Evolutionary conservation across 2,329 filamentous ascomycete species (phyloP), one percentile per base, ranked within the genome.

Genomic region (Elsinoe australis): DNA sequence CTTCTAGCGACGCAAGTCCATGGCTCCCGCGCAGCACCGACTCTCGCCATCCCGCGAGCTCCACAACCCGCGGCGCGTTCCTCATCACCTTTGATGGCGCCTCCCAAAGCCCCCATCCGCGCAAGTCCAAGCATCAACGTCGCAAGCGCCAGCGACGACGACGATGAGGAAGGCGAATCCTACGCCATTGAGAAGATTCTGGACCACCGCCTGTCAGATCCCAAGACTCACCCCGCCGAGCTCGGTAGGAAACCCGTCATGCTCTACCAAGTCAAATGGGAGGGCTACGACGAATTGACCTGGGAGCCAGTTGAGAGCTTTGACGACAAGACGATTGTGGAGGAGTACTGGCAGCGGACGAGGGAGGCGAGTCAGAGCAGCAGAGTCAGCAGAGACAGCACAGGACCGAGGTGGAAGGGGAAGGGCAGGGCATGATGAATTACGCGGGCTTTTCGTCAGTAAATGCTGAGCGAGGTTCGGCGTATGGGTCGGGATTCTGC

Each of bases 241-340:
- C 47, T 55, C 7, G 59, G 59, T 2, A 56, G 53, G 18, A 49
- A 56, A 36, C 53, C 56, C 10, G 55, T 59, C 2, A 59, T 60
- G 58, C 51, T 64, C 1, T 64, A 62, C 46, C 54, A 58, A 18
- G 60, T 61, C 21, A 63, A 62, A 45, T 64, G 61, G 61, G 57
- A 57, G 46, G 60, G 61, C 3, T 60, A 48, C 24, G 51, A 55
- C 2, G 58, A 61, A 12, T 51, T 53, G 6, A 61, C 60, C 0
- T 65, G 62, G 62, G 61, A 65, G 52, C 61, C 62, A 1, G 51
- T 47, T 10, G 52, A 57, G 5, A 62, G 59, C 44, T 64, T 65
- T 47, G 51, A 50, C 4, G 61, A 61, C 45, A 47, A 42, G 17
- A 52, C 47, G 6, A 52, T 60, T 8, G 47, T 65, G 6, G 47